phyloP scores from a whole-genome alignment of 371 early-diverging fungal species.

The Fennellomyces sp. region DNA sequence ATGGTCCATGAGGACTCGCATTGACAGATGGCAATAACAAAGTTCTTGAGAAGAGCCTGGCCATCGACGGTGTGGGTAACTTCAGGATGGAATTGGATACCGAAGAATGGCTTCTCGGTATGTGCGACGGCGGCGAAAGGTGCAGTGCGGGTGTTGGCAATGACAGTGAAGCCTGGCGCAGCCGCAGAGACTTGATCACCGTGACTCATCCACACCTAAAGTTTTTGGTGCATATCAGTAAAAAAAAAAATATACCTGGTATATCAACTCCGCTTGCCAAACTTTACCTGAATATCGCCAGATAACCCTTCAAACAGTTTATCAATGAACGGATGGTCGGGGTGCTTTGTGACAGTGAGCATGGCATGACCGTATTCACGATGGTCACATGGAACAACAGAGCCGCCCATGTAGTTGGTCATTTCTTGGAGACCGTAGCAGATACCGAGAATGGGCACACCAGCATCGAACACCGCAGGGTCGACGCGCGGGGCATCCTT shows the following conservation, averaged over 20 bases:
- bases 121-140: slow-evolving; percentile 91
- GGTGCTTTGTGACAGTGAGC: slow-evolving; percentile 66
- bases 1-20: slow-evolving; percentile 93
- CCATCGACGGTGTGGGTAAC: slow-evolving; percentile 96
- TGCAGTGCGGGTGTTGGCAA: slow-evolving; percentile 87
- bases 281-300: slow-evolving; percentile 55
- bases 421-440: slow-evolving; percentile 98
- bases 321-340: slow-evolving; percentile 62
- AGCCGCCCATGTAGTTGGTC: slow-evolving; percentile 85
- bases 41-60: slow-evolving; percentile 83
- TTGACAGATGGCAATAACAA: slow-evolving; percentile 86
- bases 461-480: slow-evolving; percentile 84
- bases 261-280: not conserved
- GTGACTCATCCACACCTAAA: slow-evolving; percentile 97
- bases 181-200: slow-evolving; percentile 90
- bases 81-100: slow-evolving; percentile 98
- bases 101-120: slow-evolving; percentile 79
- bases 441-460: slow-evolving; percentile 95
- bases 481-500: slow-evolving; percentile 95
- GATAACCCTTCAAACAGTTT: slow-evolving; percentile 81
- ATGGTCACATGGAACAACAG: slow-evolving; percentile 85
- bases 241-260: not conserved
- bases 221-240: not conserved
- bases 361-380: slow-evolving; percentile 95
- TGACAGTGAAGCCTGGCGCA: slow-evolving; percentile 83